A percentile compares a stretch with the other conserved stretches of the same genome.
Conservation (phyloP, 495 filamentous ascomycete species). For the Endocarpon pusillum region DNA sequence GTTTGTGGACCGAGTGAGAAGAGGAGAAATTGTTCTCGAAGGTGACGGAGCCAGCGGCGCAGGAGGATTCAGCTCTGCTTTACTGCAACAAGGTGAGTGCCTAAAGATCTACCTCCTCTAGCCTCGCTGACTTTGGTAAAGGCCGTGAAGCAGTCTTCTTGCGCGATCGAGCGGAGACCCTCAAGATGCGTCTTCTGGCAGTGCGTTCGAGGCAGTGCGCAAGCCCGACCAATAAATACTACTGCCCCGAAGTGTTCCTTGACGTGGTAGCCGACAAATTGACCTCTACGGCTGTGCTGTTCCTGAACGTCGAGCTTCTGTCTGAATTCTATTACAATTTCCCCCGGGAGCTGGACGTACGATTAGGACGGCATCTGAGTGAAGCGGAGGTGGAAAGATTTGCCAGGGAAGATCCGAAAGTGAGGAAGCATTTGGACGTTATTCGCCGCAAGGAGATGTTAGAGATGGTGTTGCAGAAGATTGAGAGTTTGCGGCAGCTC, state of each 20-base stretch:
- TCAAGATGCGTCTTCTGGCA: constrained; percentile 77
- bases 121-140: constrained; percentile 20
- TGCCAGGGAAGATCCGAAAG: constrained; percentile 78
- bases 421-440: constrained; percentile 75
- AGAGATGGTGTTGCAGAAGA: constrained; percentile 83
- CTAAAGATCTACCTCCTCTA: too few species aligned
- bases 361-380: constrained; percentile 68
- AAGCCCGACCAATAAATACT: constrained; percentile 70
- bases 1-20: constrained; percentile 79
- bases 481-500: constrained; percentile 68
- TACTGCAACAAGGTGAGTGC: constrained; percentile 58
- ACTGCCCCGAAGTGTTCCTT: constrained; percentile 93
- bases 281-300: constrained; percentile 83
- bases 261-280: constrained; percentile 94
- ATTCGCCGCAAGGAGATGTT: constrained; percentile 83
- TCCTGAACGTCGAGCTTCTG: constrained; percentile 92
- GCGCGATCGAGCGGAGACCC: constrained; percentile 69
- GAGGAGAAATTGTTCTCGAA: constrained; percentile 67
- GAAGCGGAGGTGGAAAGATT: constrained; percentile 72
- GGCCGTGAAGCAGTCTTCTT: constrained; percentile 88
- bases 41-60: constrained; percentile 69
- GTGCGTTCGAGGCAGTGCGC: constrained; percentile 78
- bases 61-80: constrained; percentile 73
- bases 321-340: constrained; percentile 97
- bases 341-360: constrained; percentile 73